Percentiles rank a stretch among this genome's conserved stretches.
phyloP scores from a whole-genome alignment of 106 monocot species.

The Dioscorea alata region DNA sequence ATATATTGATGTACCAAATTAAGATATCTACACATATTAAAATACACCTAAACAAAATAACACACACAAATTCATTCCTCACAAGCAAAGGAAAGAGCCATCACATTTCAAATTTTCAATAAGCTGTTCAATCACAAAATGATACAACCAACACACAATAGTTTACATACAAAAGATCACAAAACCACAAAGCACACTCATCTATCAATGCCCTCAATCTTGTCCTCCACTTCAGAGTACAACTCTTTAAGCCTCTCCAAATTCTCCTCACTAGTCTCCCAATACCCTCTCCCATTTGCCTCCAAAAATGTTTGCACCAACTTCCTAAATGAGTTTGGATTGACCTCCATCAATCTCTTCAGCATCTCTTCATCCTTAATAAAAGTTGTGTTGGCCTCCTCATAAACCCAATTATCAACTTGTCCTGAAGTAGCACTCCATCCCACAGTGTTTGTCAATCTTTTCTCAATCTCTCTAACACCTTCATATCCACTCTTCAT shows the following conservation, averaged over 20 bases:
- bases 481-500: conserved; percentile 74
- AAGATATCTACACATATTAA: no score
- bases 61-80: no score
- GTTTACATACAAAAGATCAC: no score
- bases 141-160: no score
- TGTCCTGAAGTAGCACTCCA: conserved; percentile 87
- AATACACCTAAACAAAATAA: no score
- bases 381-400: conserved; percentile 77
- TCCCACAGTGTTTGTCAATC: conserved; percentile 76
- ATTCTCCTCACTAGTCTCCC: conserved; percentile 83
- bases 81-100: no score
- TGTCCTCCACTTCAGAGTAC: conserved; percentile 78
- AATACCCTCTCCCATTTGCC: conserved; percentile 73
- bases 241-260: conserved; percentile 50
- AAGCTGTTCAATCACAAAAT: no score
- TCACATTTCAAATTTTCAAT: no score
- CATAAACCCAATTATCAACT: conserved; percentile 83
- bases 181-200: conserved; percentile 7
- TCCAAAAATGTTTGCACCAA: conserved; percentile 79
- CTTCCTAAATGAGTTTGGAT: conserved; percentile 80
- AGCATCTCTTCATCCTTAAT: conserved; percentile 70
- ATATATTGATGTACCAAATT: no score
- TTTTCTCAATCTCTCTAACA: conserved; percentile 78
- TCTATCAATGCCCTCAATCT: conserved; percentile 75
- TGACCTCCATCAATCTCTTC: conserved; percentile 55